phyloP scores from a whole-genome alignment of 257 asterid genomes.

The Plantago major region DNA sequence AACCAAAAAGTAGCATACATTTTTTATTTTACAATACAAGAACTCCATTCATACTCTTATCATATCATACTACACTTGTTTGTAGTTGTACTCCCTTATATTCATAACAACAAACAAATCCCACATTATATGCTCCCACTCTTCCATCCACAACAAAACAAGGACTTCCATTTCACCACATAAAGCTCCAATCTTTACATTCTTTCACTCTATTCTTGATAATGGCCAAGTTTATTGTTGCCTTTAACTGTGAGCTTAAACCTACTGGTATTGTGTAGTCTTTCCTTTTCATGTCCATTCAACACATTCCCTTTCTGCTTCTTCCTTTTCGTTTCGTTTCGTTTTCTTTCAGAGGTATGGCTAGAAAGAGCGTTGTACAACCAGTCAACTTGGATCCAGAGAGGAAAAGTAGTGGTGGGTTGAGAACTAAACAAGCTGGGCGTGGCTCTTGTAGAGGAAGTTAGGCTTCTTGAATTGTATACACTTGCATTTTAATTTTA shows the following conservation, averaged over 20 bases:
- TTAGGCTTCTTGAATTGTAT: constrained; percentile 37
- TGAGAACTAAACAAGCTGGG: constrained; percentile 96
- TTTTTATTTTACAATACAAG: neutral
- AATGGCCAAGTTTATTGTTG: constrained; percentile 63
- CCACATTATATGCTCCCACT: no score
- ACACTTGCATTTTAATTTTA: no score
- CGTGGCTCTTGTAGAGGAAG: constrained; percentile 99
- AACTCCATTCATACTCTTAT: constrained; percentile 41
- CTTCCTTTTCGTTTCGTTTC: neutral
- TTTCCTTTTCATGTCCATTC: constrained; percentile 5
- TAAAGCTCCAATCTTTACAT: constrained; percentile 39
- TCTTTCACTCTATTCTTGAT: constrained; percentile 9
- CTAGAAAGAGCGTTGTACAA: constrained; percentile 38
- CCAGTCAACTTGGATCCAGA: constrained; percentile 75
- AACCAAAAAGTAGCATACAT: constrained; percentile 22
- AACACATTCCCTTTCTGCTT: constrained; percentile 1
- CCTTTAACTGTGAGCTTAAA: constrained; percentile 64
- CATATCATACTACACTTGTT: constrained; percentile 15
- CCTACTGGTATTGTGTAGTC: constrained; percentile 85
- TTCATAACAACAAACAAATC: no score
- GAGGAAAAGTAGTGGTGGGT: constrained; percentile 88
- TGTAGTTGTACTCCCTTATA: no score
- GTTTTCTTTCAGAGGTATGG: constrained; percentile 49
- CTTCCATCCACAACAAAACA: neutral
- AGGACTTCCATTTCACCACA: constrained; percentile 15